Conservation (phyloP, 768 basidiomycete species). For the Gloeostereum incarnatum region DNA sequence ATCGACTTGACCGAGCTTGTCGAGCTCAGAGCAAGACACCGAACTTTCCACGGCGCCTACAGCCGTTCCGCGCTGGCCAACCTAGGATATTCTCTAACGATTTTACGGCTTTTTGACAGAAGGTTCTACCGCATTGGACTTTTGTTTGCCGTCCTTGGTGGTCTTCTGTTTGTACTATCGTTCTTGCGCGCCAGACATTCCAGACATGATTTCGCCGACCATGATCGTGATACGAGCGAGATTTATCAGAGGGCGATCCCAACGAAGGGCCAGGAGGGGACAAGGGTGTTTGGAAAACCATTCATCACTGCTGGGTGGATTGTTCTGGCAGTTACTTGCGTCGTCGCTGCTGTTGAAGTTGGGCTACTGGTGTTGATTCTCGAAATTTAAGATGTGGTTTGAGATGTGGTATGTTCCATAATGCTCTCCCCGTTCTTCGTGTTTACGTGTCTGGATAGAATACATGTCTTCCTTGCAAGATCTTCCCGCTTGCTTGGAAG, state of each 20-base stretch:
- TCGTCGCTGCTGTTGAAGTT: constrained; percentile 59
- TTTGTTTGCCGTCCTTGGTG: constrained; percentile 54
- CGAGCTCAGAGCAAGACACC: constrained; percentile 70
- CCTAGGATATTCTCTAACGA: constrained; percentile 63
- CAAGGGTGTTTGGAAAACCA: constrained; percentile 63
- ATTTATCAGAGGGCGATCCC: constrained; percentile 30
- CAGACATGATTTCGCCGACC: constrained; percentile 71
- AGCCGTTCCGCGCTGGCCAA: constrained; percentile 65
- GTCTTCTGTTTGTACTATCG: constrained; percentile 46
- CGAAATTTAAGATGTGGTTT: constrained; percentile 26
- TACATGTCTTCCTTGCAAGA: too few relatives aligned
- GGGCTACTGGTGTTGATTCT: constrained; percentile 57
- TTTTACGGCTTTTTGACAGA: constrained; percentile 71
- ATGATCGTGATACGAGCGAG: constrained; percentile 20
- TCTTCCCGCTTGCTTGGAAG: too few relatives aligned
- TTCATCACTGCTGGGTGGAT: constrained; percentile 79
- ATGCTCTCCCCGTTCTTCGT: too few relatives aligned
- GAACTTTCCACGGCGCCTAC: constrained; percentile 82
- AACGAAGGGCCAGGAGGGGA: constrained; percentile 52
- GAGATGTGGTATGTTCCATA: too few relatives aligned
- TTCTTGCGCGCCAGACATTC: constrained; percentile 58
- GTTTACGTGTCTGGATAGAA: too few relatives aligned
- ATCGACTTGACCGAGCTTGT: constrained; percentile 51
- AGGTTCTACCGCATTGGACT: constrained; percentile 62
- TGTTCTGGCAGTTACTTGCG: constrained; percentile 45